These are phyloP conservation scores for Candida boidinii DNA, from an alignment of 805 yeast species.

Conservation along the genomic window DNA sequence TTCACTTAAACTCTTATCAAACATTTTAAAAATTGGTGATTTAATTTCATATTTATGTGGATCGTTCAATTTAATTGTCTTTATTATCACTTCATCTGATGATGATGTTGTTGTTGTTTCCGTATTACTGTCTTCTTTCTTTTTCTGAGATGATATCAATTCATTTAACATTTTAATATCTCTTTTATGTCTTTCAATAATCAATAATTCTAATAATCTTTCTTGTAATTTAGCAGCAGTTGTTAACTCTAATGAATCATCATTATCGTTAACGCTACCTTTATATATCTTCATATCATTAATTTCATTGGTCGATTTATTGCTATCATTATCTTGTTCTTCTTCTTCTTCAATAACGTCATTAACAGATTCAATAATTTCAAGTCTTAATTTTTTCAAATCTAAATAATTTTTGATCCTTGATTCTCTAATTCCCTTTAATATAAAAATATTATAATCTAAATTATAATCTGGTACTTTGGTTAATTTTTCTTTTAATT, in stretches of 20 bases:
- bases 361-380: slow-evolving; percentile 7
- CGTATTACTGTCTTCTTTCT: slow-evolving; percentile 5
- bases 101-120: slow-evolving; percentile 8
- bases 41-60: slow-evolving; percentile 25
- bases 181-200: slow-evolving; percentile 28
- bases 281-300: slow-evolving; percentile 15
- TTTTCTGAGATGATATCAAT: too few relatives aligned
- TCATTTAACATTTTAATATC: slow-evolving; percentile 20
- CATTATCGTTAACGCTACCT: slow-evolving; percentile 10
- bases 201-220: slow-evolving; percentile 22
- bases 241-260: slow-evolving; percentile 15
- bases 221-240: slow-evolving; percentile 26
- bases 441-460: slow-evolving; percentile 29
- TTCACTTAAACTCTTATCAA: slow-evolving; percentile 10
- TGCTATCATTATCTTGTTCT: too few relatives aligned
- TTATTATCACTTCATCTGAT: too few relatives aligned
- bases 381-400: slow-evolving; percentile 14
- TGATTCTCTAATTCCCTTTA: slow-evolving; percentile 20
- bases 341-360: slow-evolving; percentile 9
- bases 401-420: slow-evolving; percentile 13
- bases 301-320: too few relatives aligned
- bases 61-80: slow-evolving; percentile 16
- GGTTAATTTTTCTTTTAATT: slow-evolving; percentile 9
- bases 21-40: slow-evolving; percentile 20
- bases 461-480: slow-evolving; percentile 27